A percentile compares a stretch with the other conserved stretches of the same genome.
Conservation (phyloP, 441 rosid species). For the Eutrema salsugineum region DNA sequence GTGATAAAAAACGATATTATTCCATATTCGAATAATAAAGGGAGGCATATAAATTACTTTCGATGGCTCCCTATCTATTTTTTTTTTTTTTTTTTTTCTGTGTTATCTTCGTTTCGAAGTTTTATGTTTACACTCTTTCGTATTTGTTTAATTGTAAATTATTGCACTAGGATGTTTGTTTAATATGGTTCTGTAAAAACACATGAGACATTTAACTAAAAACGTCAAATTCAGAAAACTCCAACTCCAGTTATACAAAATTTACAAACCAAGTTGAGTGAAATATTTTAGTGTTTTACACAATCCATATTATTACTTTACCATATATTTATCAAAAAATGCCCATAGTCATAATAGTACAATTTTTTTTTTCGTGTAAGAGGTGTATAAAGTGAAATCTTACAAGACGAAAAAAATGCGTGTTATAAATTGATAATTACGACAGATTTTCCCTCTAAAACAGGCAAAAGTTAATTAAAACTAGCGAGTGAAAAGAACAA, state of each 20-base stretch:
- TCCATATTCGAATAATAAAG: neutral
- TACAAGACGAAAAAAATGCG: neutral
- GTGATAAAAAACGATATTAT: neutral
- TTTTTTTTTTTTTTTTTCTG: neutral
- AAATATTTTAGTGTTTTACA: neutral
- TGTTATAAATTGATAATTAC: neutral
- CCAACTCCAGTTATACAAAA: no score
- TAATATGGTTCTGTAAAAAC: no score
- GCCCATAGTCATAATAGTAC: neutral
- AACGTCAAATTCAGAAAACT: neutral
- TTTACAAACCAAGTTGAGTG: neutral
- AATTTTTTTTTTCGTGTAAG: neutral
- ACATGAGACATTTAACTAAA: neutral
- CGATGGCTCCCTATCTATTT: neutral
- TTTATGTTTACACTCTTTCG: no score
- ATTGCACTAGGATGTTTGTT: neutral
- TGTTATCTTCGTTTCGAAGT: conserved; percentile 18
- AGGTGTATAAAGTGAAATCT: neutral
- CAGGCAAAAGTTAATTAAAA: neutral
- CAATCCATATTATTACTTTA: neutral
- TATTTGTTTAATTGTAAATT: neutral
- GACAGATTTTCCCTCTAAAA: neutral
- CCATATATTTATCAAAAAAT: neutral
- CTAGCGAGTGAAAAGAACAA: neutral
- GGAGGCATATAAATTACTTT: neutral